Percentiles rank a stretch among this genome's conserved stretches.
Conservation (phyloP, 768 basidiomycete genomes). For the Mycena galericulata region DNA sequence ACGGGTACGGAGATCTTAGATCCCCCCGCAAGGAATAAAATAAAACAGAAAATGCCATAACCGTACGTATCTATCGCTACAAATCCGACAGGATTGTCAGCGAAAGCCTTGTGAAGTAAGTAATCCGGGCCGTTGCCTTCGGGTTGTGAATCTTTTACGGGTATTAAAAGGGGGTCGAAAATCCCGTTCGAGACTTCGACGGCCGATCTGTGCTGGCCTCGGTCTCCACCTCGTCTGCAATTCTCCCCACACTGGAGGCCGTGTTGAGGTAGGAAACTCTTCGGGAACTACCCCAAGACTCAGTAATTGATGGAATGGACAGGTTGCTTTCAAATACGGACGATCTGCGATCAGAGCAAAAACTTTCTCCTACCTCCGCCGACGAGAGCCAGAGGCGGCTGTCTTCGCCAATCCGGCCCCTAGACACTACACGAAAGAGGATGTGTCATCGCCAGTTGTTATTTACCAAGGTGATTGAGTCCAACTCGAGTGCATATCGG, state of each 20-base stretch:
- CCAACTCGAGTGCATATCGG: background rate
- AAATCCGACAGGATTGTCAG: constrained; percentile 26
- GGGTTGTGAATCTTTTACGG: constrained; percentile 26
- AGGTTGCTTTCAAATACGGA: constrained; percentile 30
- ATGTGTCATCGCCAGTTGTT: constrained; percentile 36
- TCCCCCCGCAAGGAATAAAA: constrained; percentile 26
- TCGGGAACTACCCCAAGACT: background rate
- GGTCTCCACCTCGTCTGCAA: constrained; percentile 19
- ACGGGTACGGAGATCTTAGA: constrained; percentile 9
- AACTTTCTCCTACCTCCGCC: constrained; percentile 33
- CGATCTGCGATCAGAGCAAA: constrained; percentile 29
- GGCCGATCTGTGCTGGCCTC: constrained; percentile 22
- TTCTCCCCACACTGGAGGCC: constrained; percentile 17
- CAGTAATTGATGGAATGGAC: constrained; percentile 19
- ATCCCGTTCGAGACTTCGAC: constrained; percentile 31
- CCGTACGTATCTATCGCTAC: constrained; percentile 22
- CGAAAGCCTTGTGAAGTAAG: constrained; percentile 6
- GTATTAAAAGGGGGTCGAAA: constrained; percentile 32
- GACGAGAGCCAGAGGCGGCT: constrained; percentile 30
- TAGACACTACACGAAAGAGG: constrained; percentile 23
- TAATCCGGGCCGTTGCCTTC: constrained; percentile 28
- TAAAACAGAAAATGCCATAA: constrained; percentile 29
- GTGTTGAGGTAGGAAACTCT: constrained; percentile 15
- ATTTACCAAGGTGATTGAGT: constrained; percentile 32
- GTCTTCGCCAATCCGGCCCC: constrained; percentile 17